Evolutionary conservation across 2,329 filamentous ascomycete species (phyloP).

Genomic region (Nemania bipapillata): DNA sequence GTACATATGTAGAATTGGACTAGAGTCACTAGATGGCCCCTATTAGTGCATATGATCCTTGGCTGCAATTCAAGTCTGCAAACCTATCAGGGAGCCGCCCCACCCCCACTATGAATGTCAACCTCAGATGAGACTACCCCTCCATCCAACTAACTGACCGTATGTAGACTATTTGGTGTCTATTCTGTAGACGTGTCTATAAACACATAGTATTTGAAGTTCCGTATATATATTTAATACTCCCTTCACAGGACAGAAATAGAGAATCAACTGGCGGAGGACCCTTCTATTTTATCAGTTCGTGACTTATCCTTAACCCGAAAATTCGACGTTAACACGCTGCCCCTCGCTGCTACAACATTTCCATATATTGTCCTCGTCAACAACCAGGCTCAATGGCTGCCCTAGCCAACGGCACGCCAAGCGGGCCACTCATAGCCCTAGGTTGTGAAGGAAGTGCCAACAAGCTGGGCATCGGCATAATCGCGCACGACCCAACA

Average conservation of each 20-base stretch:
- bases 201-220: background rate
- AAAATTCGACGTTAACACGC: background rate
- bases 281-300: background rate
- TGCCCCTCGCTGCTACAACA: background rate
- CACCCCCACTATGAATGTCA: conserved; percentile 36
- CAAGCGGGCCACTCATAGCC: conserved; percentile 58
- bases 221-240: background rate
- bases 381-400: conserved; percentile 25
- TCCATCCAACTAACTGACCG: conserved; percentile 31
- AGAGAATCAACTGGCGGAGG: background rate
- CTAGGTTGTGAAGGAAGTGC: conserved; percentile 86
- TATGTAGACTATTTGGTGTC: conserved; percentile 17
- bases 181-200: background rate
- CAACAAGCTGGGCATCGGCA: conserved; percentile 95
- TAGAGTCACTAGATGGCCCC: background rate
- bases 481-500: conserved; percentile 79
- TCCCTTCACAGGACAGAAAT: background rate
- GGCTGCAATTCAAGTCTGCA: background rate
- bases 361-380: no score
- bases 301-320: background rate
- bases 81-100: conserved; percentile 10
- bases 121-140: conserved; percentile 29
- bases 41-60: conserved; percentile 21
- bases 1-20: no score
- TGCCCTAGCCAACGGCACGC: background rate